Base-by-base conservation (phyloP, 208 protist species). In the Wallacemonas rigidus region DNA sequence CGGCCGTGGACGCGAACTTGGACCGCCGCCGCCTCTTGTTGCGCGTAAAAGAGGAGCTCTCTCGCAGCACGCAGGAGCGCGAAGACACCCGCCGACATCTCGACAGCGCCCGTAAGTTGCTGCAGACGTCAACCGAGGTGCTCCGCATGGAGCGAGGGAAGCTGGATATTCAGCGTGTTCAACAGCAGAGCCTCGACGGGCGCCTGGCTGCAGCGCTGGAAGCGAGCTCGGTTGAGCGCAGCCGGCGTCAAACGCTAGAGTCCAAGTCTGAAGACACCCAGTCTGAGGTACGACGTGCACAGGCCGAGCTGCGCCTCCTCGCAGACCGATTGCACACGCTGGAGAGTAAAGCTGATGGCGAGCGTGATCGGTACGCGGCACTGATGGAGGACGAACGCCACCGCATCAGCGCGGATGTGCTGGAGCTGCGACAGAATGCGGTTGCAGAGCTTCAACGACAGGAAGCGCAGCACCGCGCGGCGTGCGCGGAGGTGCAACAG, bases 11-110 rank as follows among this genome's bases (percentile, higher is more conserved):
- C n/a, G 73, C 68, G 17, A 77, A 77, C 45, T 75, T 93, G 35
- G 89, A 92, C 50, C 79, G 85, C 51, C 77, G 83, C 11, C 80
- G 89, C 12, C 62, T 73, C 9, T 36, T 89, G 35, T 65, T 86
- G 76, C 74, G 76, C 43, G 82, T 93, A 48, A 84, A 91, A 72
- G 82, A 91, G 55, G 74, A 87, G 65, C 67, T 89, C 45, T 67
- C 72, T 43, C 55, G 69, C 48, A 74, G 50, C 15, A 69, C 69
- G 3, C 17, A 70, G 9, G 83, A 88, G 72, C 75, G 83, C 12
- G 91, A 95, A 8, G 91, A 95, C 77, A 75, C 83, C 11, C 79
- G 91, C 63, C 79, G 91, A 5, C 91, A 91, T 78, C 54, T 91
- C 14, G 68, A 64, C n/a, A 85, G 87, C 3, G 79, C 91, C 60